Percentiles rank a stretch among this genome's conserved stretches.
These are phyloP conservation scores for Plasmodium ovale DNA, from an alignment of 169 alveolate species.

Conservation along the genomic window DNA sequence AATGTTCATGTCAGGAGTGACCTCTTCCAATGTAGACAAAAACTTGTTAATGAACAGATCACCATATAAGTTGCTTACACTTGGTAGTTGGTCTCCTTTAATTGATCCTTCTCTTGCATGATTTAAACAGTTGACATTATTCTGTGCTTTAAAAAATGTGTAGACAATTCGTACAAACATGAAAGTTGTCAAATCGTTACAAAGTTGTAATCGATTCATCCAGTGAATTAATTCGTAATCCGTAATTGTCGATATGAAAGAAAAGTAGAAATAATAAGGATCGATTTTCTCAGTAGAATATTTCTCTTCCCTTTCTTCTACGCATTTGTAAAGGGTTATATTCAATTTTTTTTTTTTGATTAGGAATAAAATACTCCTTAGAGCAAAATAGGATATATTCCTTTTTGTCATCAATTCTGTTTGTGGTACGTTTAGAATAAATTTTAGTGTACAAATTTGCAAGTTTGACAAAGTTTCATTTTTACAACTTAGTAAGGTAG, in stretches of 20 bases:
- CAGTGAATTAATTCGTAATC: constrained; percentile 14
- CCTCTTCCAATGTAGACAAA: constrained; percentile 10
- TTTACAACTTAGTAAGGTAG: constrained; percentile 27
- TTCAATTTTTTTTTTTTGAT: constrained; percentile 27
- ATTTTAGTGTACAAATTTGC: constrained; percentile 33
- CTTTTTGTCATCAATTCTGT: constrained; percentile 24
- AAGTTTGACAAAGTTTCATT: constrained; percentile 10
- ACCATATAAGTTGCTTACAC: not conserved
- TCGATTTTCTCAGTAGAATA: not conserved
- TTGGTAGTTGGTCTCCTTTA: not conserved
- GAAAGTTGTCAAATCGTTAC: not conserved
- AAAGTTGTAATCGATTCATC: constrained; percentile 5
- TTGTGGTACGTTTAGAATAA: constrained; percentile 17
- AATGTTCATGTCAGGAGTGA: too few species aligned
- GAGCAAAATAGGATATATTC: constrained; percentile 15
- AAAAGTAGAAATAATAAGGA: constrained; percentile 12
- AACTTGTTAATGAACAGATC: constrained; percentile 26
- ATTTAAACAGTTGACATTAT: too few species aligned
- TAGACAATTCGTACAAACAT: constrained; percentile 29
- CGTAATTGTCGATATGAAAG: constrained; percentile 21
- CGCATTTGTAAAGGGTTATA: not conserved
- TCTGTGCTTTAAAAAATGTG: constrained; percentile 15
- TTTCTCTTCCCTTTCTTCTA: not conserved
- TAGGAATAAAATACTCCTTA: constrained; percentile 40
- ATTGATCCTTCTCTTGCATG: too few species aligned